Evolutionary conservation across 140 eudicot genomes (phyloP), one percentile per base, ranked within the genome.

Genomic region (Flaveria floridana): DNA sequence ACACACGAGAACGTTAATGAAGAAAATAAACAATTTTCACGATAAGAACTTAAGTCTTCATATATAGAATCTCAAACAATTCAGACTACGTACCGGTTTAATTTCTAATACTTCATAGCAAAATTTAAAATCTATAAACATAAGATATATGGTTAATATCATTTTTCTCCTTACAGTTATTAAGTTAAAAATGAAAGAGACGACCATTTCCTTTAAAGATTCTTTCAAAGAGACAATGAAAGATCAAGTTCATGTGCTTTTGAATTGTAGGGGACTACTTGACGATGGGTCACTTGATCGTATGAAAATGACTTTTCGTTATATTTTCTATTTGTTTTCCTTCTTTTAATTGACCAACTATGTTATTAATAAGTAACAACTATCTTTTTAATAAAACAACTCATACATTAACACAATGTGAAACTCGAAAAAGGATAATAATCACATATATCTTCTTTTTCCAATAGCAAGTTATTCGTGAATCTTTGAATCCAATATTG

Each of bases 161-260:
- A 0, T 55, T 18, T n/a, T 8, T 55, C 1, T 2, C 8, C 7
- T 51, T 51, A 14, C 3, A n/a, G 7, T 55, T 55, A 55, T 16
- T 16, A 55, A 21, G 0, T 12, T 11, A 11, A 13, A 65, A 50
- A 15, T n/a, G 20, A 67, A 76, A 55, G 64, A 69, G 55, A 70
- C 76, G 57, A 78, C 73, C 82, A 78, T 78, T 61, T 65, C 25
- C 72, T 70, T 70, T 63, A 78, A 71, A 63, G 72, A 50, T 61
- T 64, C 75, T 79, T 66, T 63, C 70, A 65, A 66, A 42, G 61
- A 65, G 83, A 79, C 65, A 79, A 78, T 55, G 83, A 66, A 65
- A 65, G 13, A 79, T 73, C 74, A 79, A 26, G 46, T 66, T 79
- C 83, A 79, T 78, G 79, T 79, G 83, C 75, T 79, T 73, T 79